Base-by-base conservation (phyloP, 495 filamentous ascomycete species). In the Cladorrhinum samala region DNA sequence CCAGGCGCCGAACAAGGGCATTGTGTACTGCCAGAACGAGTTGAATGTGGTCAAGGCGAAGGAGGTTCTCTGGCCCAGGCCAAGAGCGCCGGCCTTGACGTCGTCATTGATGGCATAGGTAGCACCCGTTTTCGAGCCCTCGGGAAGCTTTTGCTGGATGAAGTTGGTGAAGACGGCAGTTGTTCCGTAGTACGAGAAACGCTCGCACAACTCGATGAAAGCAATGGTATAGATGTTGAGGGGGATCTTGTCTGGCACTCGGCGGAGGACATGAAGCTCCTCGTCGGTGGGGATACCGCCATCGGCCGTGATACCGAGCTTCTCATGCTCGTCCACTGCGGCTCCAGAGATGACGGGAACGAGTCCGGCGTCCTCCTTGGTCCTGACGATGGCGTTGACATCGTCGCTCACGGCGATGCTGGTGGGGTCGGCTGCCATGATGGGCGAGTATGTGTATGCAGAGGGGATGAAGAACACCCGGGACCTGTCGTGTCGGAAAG, bases 181-280 rank as follows among this genome's bases (percentile, higher is more conserved):
- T 13, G 84, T 86, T 49, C 87, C 87, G 63, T 89, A 89, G 72
- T 87, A 90, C 8, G 83, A 85, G 70, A 89, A 87, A 33, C 87
- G 83, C 72, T 91, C 87, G 70, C 81, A 86, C 52, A 89, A 65
- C 68, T 91, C 87, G 45, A 88, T 79, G 57, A 89, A 83, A 18
- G 83, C 86, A 49, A 92, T 77, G 19, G 83, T 84, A 60, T 81
- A 91, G 7, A 77, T 76, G 13, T 69, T 77, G 73, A 73, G 83
- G 17, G 83, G 85, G 24, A 92, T 76, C 33, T 71, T 73, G 39
- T 79, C 86, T 13, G 85, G 72, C 1, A 91, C 75, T 37, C 87
- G 81, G 20, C 77, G 81, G 7, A 91, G 75, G 0, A 78, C 81
- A 0, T 64, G 54, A 42, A 85, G 60, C 46, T 91, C 83, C 33